Evolutionary conservation across 2,329 filamentous ascomycete genomes (phyloP), one percentile per base, ranked within the genome.

Genomic region (Paraconiothyrium brasiliense): DNA sequence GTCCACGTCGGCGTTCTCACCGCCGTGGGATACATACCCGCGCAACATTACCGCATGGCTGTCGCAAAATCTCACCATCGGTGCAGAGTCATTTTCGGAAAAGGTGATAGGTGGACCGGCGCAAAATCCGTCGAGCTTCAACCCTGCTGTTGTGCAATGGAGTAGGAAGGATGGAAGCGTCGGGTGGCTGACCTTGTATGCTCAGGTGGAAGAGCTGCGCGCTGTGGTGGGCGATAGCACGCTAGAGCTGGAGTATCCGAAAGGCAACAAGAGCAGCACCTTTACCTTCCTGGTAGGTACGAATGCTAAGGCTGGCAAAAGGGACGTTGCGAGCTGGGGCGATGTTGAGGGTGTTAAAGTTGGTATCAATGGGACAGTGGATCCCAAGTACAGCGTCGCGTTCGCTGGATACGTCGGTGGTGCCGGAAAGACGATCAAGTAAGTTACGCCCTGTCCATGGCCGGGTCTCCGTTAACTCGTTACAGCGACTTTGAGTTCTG

Each of bases 71-170:
- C 76, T 90, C 11, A 88, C 84, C 9, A 88, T 90, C 62, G 88
- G 88, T 41, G 86, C 84, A 0, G 84, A 87, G 68, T 84, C 85
- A 0, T 88, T 87, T 65, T 80, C 84, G 13, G 83, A 89, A 71
- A 84, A 80, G 46, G 81, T 83, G 1, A 72, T 88, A 6, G 87
- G 87, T 10, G 88, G 87, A 0, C 83, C 84, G 5, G 79, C 82
- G 1, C 80, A 80, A 54, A 85, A 84, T 47, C 81, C 82, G 5
- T 79, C 72, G 7, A 82, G 84, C 0, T 90, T 87, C 73, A 88
- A 85, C 60, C 87, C 87, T 0, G 84, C 85, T 0, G 84, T 89
- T 6, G 81, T 86, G 0, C 87, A 90, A 67, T 90, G 87, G 88
- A 71, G 79, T 10, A 55, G 75, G 0, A 63, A 65, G 16, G 73